Evolutionary conservation across 2,329 filamentous ascomycete genomes (phyloP).

Genomic region (Neonectria hederae): DNA sequence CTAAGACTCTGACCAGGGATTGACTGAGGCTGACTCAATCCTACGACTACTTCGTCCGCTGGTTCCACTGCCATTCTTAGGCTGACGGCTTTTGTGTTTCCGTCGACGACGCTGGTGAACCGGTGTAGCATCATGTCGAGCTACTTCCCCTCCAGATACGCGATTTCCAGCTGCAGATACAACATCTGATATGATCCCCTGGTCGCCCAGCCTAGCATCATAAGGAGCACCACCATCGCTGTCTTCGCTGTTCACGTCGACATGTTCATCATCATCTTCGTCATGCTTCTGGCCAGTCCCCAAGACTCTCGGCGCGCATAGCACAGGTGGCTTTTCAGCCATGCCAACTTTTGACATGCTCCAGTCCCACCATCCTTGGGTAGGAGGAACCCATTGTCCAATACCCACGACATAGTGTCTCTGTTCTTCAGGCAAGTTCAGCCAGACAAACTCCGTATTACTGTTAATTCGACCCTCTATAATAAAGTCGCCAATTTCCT

Average conservation of each 20-base stretch:
- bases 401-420: slow-evolving; percentile 45
- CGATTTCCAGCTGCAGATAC: background rate
- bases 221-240: background rate
- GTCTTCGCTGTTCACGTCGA: slow-evolving; percentile 4
- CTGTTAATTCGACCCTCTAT: slow-evolving; percentile 53
- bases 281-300: slow-evolving; percentile 29
- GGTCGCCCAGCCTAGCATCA: background rate
- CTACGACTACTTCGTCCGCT: background rate
- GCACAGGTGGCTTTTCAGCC: slow-evolving; percentile 30
- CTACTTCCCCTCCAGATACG: background rate
- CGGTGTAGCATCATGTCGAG: slow-evolving; percentile 1
- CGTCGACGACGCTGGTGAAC: background rate
- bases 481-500: slow-evolving; percentile 50
- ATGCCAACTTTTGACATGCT: slow-evolving; percentile 42
- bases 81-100: background rate
- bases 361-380: slow-evolving; percentile 41
- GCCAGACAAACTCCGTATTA: slow-evolving; percentile 50
- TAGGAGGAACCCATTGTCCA: slow-evolving; percentile 46
- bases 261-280: background rate
- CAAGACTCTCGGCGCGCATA: slow-evolving; percentile 39
- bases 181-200: background rate
- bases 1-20: background rate
- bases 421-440: slow-evolving; percentile 50
- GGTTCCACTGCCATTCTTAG: background rate
- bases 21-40: background rate